Percentiles rank a stretch among this genome's conserved stretches.
phyloP scores from a whole-genome alignment of 1,284 basidiomycete species.

The Ganoderma leucocontextum region DNA sequence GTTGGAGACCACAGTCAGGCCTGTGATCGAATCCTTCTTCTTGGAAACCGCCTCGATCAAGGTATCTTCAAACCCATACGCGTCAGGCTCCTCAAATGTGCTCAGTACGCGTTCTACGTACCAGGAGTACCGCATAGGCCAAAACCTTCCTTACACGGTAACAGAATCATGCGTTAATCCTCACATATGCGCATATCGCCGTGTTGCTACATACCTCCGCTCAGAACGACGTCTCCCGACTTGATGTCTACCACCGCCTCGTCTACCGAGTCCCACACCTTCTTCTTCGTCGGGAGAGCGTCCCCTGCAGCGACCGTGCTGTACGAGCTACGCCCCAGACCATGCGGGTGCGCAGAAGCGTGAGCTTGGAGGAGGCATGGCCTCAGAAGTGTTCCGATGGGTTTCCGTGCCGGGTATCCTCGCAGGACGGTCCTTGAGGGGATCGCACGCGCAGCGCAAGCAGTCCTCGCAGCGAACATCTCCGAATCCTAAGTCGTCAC shows the following conservation, averaged over 20 bases:
- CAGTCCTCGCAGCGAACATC: constrained; percentile 27
- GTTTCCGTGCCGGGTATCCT: constrained; percentile 26
- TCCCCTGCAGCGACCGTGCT: constrained; percentile 36
- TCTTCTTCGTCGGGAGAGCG: constrained; percentile 49
- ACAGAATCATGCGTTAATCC: background rate
- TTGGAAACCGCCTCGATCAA: constrained; percentile 83
- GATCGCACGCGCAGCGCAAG: constrained; percentile 23
- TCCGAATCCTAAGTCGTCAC: constrained; percentile 9
- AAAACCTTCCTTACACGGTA: constrained; percentile 61
- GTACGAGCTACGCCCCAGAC: constrained; percentile 29
- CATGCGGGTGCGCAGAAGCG: constrained; percentile 1
- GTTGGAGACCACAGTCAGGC: constrained; percentile 89
- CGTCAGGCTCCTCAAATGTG: background rate
- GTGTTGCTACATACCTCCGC: constrained; percentile 68
- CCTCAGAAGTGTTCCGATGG: constrained; percentile 25
- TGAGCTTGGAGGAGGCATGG: constrained; percentile 16
- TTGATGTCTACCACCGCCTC: constrained; percentile 66
- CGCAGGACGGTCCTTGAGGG: constrained; percentile 29
- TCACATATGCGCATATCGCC: background rate
- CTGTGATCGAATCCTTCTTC: constrained; percentile 69
- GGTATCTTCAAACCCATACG: constrained; percentile 62
- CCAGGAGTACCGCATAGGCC: constrained; percentile 82
- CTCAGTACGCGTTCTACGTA: constrained; percentile 39
- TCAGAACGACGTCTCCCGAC: constrained; percentile 75
- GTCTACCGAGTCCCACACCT: constrained; percentile 62